Evolutionary conservation across 2,329 filamentous ascomycete genomes (phyloP).

Genomic region (Trichophyton benhamiae): DNA sequence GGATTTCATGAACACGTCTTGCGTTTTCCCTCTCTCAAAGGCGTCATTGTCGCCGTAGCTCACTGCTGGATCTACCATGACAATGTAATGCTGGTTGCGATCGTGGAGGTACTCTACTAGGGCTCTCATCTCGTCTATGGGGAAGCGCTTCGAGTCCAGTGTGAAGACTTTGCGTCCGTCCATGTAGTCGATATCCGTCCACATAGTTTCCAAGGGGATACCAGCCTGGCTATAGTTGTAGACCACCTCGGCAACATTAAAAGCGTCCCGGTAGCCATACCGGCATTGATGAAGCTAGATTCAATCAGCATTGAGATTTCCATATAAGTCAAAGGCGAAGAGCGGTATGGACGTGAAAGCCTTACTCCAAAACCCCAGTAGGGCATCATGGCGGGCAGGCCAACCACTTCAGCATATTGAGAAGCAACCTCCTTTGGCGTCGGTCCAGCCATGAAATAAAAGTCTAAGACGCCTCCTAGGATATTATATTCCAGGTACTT

Average conservation of each 20-base stretch:
- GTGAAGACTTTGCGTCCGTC: conserved; percentile 20
- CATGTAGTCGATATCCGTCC: conserved; percentile 26
- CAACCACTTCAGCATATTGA: conserved; percentile 44
- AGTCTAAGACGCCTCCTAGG: conserved; percentile 59
- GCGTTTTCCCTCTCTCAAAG: conserved; percentile 47
- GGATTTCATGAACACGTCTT: conserved; percentile 38
- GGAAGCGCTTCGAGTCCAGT: conserved; percentile 41
- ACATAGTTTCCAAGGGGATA: conserved; percentile 26
- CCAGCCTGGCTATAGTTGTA: conserved; percentile 22
- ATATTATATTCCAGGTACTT: conserved; percentile 65
- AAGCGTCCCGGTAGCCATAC: conserved; percentile 43
- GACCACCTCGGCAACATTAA: conserved; percentile 24
- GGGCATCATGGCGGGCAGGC: conserved; percentile 44
- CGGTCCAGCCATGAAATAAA: conserved; percentile 49
- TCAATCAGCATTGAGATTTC: background rate
- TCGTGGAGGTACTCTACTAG: conserved; percentile 51
- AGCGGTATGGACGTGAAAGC: background rate
- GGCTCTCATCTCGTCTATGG: conserved; percentile 47
- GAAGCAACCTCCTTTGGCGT: conserved; percentile 41
- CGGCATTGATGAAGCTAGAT: conserved; percentile 41
- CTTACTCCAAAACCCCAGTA: conserved; percentile 48
- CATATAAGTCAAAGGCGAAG: background rate
- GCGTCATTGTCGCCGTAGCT: conserved; percentile 35
- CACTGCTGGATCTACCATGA: conserved; percentile 54
- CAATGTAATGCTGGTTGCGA: conserved; percentile 50